A percentile compares a stretch with the other conserved stretches of the same genome.
These are phyloP conservation scores for Russula lepida DNA, from an alignment of 768 basidiomycete genomes.

Conservation along the genomic window DNA sequence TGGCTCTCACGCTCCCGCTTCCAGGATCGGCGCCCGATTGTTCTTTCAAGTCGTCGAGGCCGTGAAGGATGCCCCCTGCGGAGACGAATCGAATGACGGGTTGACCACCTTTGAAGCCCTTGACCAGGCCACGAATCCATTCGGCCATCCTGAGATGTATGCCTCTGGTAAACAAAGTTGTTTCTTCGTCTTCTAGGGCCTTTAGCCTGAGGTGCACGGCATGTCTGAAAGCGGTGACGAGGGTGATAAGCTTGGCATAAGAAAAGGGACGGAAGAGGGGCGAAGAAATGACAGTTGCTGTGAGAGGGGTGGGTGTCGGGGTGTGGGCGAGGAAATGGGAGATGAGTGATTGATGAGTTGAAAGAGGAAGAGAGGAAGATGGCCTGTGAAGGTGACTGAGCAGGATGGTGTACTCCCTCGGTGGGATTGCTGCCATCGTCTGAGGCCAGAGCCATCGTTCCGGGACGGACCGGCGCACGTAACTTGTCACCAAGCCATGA, in stretches of 20 bases:
- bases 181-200: conserved; percentile 31
- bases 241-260: conserved; percentile 39
- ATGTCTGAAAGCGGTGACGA: conserved; percentile 51
- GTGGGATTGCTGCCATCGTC: conserved; percentile 13
- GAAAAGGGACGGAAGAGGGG: conserved; percentile 45
- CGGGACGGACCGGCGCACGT: neutral
- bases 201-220: conserved; percentile 47
- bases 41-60: conserved; percentile 45
- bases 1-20: conserved; percentile 29
- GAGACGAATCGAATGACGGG: conserved; percentile 54
- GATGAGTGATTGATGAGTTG: conserved; percentile 46
- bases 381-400: conserved; percentile 45
- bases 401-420: conserved; percentile 36
- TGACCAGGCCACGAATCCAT: conserved; percentile 46
- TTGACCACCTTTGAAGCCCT: conserved; percentile 59
- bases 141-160: conserved; percentile 23
- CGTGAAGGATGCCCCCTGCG: conserved; percentile 55
- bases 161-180: conserved; percentile 20
- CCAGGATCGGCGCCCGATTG: conserved; percentile 26
- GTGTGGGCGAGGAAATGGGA: conserved; percentile 49
- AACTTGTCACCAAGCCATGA: neutral
- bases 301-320: conserved; percentile 47
- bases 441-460: neutral
- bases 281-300: conserved; percentile 48
- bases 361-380: conserved; percentile 36